Conservation (phyloP, 2,329 filamentous ascomycete species). For the Clonostachys byssicola region DNA sequence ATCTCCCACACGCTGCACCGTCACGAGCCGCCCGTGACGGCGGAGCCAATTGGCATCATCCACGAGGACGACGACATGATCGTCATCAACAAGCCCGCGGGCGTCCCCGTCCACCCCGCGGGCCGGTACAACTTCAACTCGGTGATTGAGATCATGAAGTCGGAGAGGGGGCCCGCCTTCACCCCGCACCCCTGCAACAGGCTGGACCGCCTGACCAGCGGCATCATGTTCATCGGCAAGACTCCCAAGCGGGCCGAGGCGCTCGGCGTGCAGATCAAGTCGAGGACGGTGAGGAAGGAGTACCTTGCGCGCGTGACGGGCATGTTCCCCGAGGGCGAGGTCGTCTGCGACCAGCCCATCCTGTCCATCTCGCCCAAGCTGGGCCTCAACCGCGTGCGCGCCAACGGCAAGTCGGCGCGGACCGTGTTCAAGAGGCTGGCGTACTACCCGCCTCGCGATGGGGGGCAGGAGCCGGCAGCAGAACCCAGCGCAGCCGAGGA, state of each 20-base stretch:
- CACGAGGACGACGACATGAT: conserved; percentile 92
- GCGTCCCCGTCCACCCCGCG: conserved; percentile 91
- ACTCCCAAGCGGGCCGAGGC: conserved; percentile 73
- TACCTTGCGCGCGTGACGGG: conserved; percentile 91
- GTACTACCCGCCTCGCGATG: conserved; percentile 63
- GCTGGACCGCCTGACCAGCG: conserved; percentile 90
- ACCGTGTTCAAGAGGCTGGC: conserved; percentile 90
- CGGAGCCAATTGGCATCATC: conserved; percentile 73
- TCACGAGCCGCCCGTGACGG: conserved; percentile 90
- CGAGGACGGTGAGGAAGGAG: conserved; percentile 85
- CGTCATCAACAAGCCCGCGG: conserved; percentile 94
- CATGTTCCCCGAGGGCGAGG: conserved; percentile 84
- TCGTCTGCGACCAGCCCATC: conserved; percentile 91
- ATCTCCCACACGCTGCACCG: conserved; percentile 92
- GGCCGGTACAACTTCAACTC: conserved; percentile 96
- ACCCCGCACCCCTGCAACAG: conserved; percentile 75
- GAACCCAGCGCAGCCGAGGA: conserved; percentile 8
- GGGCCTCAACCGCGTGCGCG: conserved; percentile 88
- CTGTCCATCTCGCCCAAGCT: conserved; percentile 92
- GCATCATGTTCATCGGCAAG: conserved; percentile 98
- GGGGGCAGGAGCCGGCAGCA: neutral
- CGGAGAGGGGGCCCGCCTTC: conserved; percentile 58
- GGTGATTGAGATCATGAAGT: conserved; percentile 86
- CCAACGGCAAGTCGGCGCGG: conserved; percentile 82
- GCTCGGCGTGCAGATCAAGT: conserved; percentile 71